These are phyloP conservation scores for Coemansia reversa DNA, from an alignment of 192 early-diverging fungal genomes.

Conservation along the genomic window DNA sequence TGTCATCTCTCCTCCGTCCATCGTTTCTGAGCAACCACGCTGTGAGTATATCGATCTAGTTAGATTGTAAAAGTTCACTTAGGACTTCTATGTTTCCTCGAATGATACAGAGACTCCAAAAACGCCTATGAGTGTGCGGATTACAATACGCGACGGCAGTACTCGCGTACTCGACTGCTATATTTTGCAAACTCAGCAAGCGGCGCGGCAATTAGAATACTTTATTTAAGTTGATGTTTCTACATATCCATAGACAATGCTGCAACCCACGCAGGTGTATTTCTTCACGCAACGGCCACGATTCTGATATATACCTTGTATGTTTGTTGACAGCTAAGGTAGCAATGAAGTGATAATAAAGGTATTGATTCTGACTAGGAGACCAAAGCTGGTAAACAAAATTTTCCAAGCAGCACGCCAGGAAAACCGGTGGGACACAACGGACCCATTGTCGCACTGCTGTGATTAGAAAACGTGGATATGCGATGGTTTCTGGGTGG, in stretches of 20 bases:
- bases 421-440: not conserved
- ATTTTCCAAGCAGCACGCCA: not conserved
- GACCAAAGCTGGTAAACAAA: slow-evolving; percentile 11
- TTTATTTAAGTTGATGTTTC: not conserved
- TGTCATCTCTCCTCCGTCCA: not conserved
- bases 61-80: not conserved
- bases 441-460: no score
- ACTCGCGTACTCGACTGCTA: not conserved
- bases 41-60: not conserved
- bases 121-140: not conserved
- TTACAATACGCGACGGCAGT: not conserved
- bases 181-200: not conserved
- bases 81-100: not conserved
- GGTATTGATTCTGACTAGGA: slow-evolving; percentile 10
- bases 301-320: not conserved
- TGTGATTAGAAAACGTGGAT: no score
- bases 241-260: not conserved
- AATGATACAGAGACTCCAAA: not conserved
- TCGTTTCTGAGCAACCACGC: not conserved
- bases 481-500: no score
- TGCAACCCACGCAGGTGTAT: not conserved
- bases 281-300: not conserved
- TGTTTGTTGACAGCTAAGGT: not conserved
- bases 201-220: not conserved
- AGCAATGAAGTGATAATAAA: not conserved